Evolutionary conservation across 257 asterid species (phyloP), one percentile per base, ranked within the genome.

Genomic region (Nicotiana tomentosiformis): DNA sequence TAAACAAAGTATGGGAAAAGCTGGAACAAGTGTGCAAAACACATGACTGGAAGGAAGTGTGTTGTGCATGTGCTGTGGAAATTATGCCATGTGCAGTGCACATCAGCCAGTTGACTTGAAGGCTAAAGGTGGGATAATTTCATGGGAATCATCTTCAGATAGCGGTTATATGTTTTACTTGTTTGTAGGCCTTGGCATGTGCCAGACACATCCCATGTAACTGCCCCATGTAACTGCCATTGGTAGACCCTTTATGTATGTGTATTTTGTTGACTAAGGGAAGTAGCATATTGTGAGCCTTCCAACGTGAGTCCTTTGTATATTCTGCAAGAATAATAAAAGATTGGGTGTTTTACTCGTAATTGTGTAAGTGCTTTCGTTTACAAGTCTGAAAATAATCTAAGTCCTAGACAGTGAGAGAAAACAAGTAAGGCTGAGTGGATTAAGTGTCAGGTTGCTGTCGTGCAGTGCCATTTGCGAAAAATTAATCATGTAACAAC

Each of bases 171-270:
- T 35, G 30, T 35, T 68, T 68, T 37, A 18, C 10, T 68, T 68
- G 17, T 68, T 68, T 65, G 90, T 80, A 26, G 33, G 93, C 66
- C 55, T 91, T 90, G 89, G 89, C 35, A 23, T 65, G 95, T 80
- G 62, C 57, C 84, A 29, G 93, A 93, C 18, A 88, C 83, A 0
- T 56, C 77, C 29, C 57, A 37, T 37, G 43, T 37, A 37, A 37
- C 0, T 37, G 18, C 33, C 56, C 77, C 17, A 11, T 39, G 11
- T 69, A 39, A 70, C 78, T 43, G 7, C 37, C 20, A 43, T 3
- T 70, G 78, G 6, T 58, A 20, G 20, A 10, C 10, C 14, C 43
- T 5, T 30, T 66, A 29, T 65, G 58, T n/a, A 68, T 70, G 7
- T 20, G 4, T 43, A 37, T 70, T n/a, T 20, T 23, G 30, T 70